A percentile compares a stretch with the other conserved stretches of the same genome.
phyloP scores from a whole-genome alignment of 2,329 filamentous ascomycete genomes.

The Fusarium mexicanum region DNA sequence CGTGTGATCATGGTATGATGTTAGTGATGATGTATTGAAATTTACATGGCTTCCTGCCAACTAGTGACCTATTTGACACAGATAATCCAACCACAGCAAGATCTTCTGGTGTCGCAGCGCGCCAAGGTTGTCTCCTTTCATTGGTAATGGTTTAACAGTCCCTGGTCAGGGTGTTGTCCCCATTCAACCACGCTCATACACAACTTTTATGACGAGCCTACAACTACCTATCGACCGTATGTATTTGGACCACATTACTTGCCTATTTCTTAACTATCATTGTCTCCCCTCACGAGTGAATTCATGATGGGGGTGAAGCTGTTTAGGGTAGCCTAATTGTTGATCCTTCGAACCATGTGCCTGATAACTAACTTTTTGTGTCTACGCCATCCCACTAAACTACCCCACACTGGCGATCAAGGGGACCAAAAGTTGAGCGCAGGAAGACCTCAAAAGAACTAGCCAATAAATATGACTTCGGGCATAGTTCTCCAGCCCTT shows the following conservation, averaged over 20 bases:
- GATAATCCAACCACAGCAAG: not conserved
- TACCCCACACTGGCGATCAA: constrained; percentile 34
- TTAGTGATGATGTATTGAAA: not conserved
- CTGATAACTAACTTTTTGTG: constrained; percentile 13
- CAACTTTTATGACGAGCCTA: not conserved
- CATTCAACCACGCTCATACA: constrained; percentile 23
- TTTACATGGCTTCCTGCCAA: not conserved
- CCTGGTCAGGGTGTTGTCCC: not conserved
- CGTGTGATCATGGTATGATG: not conserved
- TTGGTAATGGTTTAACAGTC: not conserved
- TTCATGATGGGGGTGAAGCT: not conserved
- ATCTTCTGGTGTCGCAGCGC: not conserved
- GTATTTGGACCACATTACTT: not conserved
- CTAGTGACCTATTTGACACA: too few species aligned
- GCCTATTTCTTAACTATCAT: constrained; percentile 20
- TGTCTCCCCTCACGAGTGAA: not conserved
- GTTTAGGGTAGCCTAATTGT: not conserved
- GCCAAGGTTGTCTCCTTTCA: constrained; percentile 3
- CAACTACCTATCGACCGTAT: not conserved
- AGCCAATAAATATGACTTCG: constrained; percentile 15
- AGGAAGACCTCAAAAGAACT: not conserved
- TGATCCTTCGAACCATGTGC: constrained; percentile 20
- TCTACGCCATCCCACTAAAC: not conserved
- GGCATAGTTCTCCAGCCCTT: not conserved
- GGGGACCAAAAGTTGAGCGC: constrained; percentile 32